Percentiles rank a stretch among this genome's conserved stretches.
Evolutionary conservation across 2,329 filamentous ascomycete genomes (phyloP).

Genomic region (Phyllosticta citriasiana): DNA sequence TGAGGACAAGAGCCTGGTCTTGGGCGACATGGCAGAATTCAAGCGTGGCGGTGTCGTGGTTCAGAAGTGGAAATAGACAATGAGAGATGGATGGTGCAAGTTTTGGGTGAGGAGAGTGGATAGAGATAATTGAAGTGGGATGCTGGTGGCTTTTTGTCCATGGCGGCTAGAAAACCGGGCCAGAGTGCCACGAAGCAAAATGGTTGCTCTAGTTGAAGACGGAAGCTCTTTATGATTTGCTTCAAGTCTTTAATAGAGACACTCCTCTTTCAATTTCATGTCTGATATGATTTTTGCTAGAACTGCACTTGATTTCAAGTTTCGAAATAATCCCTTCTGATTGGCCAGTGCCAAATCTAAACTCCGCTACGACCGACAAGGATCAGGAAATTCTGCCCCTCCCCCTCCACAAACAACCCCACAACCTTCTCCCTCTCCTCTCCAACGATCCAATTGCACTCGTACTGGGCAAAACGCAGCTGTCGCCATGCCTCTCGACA

Average conservation of each 20-base stretch:
- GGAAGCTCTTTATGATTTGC: neutral
- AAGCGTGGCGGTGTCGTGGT: constrained; percentile 46
- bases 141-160: neutral
- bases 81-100: neutral
- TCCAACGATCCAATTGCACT: neutral
- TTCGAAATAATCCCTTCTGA: neutral
- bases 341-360: neutral
- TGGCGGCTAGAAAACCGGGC: neutral
- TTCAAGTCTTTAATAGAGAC: neutral
- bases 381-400: neutral
- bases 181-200: neutral
- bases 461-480: too few relatives aligned
- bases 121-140: neutral
- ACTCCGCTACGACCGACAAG: neutral
- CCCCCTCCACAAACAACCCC: neutral
- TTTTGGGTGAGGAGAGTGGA: neutral
- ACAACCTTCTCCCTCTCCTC: neutral
- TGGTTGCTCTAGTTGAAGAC: neutral
- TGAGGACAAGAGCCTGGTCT: constrained; percentile 48
- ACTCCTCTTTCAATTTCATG: too few relatives aligned
- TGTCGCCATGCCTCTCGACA: constrained; percentile 26
- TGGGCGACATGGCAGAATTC: constrained; percentile 40
- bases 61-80: constrained; percentile 41
- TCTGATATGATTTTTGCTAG: neutral
- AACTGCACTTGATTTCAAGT: neutral